Conservation (phyloP, 345 rosid genomes). For the Cardiospermum halicacabum region DNA sequence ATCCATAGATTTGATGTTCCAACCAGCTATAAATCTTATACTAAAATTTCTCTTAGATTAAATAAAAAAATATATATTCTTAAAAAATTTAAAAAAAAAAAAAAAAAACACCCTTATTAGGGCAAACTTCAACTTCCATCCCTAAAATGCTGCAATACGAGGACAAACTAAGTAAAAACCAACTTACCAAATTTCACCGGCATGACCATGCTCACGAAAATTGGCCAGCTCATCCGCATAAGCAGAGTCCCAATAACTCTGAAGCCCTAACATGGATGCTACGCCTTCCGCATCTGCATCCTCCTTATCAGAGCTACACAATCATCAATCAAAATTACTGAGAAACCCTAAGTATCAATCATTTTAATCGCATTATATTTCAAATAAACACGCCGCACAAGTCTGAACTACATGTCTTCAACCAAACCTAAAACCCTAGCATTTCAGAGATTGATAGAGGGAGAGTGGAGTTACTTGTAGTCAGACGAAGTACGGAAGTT, state of each 20-base stretch:
- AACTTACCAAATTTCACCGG: constrained; percentile 92
- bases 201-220: constrained; percentile 86
- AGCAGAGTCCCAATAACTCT: constrained; percentile 93
- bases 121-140: too few species aligned
- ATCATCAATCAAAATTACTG: not conserved
- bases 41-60: too few species aligned
- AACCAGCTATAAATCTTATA: too few species aligned
- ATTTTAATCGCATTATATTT: not conserved
- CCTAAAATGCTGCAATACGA: too few species aligned
- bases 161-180: not conserved
- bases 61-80: too few species aligned
- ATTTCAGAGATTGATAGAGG: not conserved
- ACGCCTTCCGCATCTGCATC: constrained; percentile 80
- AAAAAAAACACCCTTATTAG: too few species aligned
- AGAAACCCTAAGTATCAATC: not conserved
- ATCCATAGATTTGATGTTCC: too few species aligned
- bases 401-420: too few species aligned
- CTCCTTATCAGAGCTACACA: constrained; percentile 79
- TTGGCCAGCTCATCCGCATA: constrained; percentile 85
- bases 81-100: too few species aligned
- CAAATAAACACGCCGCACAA: too few species aligned
- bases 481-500: constrained; percentile 77
- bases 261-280: constrained; percentile 82
- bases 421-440: not conserved
- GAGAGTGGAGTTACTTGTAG: constrained; percentile 46